phyloP scores from a whole-genome alignment of 305 asterid species.

The Lippia alba region DNA sequence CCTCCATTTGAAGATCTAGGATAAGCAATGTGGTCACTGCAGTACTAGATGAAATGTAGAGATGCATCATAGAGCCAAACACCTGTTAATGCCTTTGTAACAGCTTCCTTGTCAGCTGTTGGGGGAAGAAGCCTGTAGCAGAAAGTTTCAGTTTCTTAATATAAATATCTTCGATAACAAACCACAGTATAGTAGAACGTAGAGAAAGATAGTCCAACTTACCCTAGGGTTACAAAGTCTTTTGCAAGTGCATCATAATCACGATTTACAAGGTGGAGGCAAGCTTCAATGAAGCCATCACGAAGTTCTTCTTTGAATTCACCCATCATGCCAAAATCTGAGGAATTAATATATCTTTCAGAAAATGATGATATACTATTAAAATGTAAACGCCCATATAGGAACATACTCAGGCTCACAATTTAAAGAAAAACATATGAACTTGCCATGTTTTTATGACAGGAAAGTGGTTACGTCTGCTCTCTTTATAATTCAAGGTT shows the following conservation, averaged over 20 bases:
- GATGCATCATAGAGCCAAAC: conserved; percentile 30
- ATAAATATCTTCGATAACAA: conserved; percentile 12
- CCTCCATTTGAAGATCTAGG: conserved; percentile 16
- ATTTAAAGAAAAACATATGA: conserved; percentile 21
- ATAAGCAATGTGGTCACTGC: conserved; percentile 29
- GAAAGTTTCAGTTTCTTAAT: conserved; percentile 35
- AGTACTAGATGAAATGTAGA: conserved; percentile 18
- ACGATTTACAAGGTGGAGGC: conserved; percentile 97
- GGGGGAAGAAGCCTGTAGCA: conserved; percentile 90
- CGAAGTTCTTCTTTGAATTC: conserved; percentile 93
- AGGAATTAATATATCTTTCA: conserved; percentile 32
- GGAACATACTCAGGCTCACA: conserved; percentile 11
- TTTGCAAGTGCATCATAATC: conserved; percentile 90
- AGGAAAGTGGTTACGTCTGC: neutral
- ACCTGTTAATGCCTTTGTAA: conserved; percentile 91
- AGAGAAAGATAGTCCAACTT: conserved; percentile 41
- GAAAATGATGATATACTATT: conserved; percentile 27
- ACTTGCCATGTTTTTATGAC: conserved; percentile 6
- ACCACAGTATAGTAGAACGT: conserved; percentile 28
- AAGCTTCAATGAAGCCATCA: conserved; percentile 97
- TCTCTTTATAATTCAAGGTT: conserved; percentile 22
- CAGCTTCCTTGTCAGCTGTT: conserved; percentile 86
- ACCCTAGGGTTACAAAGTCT: conserved; percentile 98
- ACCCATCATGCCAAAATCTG: conserved; percentile 99
- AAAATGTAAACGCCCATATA: conserved; percentile 19